phyloP scores from a whole-genome alignment of 2,329 filamentous ascomycete species.

The Uncinocarpus reesii region DNA sequence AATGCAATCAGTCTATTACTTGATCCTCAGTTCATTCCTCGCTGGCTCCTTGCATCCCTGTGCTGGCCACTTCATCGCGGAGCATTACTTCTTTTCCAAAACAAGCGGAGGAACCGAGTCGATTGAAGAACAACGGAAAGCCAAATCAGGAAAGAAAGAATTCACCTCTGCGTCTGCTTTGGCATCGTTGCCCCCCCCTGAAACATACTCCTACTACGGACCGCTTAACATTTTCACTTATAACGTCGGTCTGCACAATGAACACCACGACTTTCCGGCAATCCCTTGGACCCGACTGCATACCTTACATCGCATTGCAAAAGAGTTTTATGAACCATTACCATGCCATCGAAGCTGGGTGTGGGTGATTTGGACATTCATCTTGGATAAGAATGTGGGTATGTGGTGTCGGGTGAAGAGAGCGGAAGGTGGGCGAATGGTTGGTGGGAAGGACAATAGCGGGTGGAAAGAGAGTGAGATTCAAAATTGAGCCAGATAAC shows the following conservation, averaged over 20 bases:
- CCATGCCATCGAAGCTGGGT: constrained; percentile 85
- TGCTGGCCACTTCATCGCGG: constrained; percentile 95
- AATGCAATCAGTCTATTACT: constrained; percentile 61
- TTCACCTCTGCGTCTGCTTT: constrained; percentile 31
- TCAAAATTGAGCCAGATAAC: constrained; percentile 46
- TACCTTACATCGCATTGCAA: constrained; percentile 64
- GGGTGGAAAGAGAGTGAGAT: constrained; percentile 61
- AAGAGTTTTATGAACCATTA: constrained; percentile 83
- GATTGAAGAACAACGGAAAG: constrained; percentile 44
- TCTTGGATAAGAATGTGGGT: constrained; percentile 79
- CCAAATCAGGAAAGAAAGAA: constrained; percentile 23
- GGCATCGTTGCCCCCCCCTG: constrained; percentile 61
- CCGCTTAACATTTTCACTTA: constrained; percentile 85
- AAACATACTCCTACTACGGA: constrained; percentile 97
- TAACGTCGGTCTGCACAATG: constrained; percentile 96
- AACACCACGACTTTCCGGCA: constrained; percentile 97
- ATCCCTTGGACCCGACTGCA: constrained; percentile 86
- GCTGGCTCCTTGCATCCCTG: constrained; percentile 89
- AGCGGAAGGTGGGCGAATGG: constrained; percentile 60
- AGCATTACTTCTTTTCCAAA: constrained; percentile 68
- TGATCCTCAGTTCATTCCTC: constrained; percentile 82
- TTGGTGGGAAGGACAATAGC: constrained; percentile 42
- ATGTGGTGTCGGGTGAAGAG: constrained; percentile 90
- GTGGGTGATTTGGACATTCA: constrained; percentile 90
- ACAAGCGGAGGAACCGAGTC: constrained; percentile 33